Conservation (phyloP, 768 basidiomycete genomes). For the Pleurotus platypus region DNA sequence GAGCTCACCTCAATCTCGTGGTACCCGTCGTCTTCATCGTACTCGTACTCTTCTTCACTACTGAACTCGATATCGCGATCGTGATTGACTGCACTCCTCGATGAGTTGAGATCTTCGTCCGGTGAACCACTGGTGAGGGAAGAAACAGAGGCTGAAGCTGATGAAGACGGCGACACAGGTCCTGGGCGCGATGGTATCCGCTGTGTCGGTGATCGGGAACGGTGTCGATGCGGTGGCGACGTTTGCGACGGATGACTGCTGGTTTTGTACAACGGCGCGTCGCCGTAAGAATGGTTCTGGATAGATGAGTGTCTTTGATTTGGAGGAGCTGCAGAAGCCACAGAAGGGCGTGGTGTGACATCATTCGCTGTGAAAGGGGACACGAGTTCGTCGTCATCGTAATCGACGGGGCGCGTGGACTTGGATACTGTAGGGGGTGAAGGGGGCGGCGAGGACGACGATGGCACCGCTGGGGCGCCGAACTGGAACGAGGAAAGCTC, state of each 20-base stretch:
- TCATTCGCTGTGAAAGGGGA: conserved; percentile 21
- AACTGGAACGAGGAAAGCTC: conserved; percentile 46
- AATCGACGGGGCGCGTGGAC: conserved; percentile 27
- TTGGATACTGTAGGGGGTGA: conserved; percentile 34
- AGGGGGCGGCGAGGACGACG: conserved; percentile 24
- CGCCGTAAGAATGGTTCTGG: conserved; percentile 1
- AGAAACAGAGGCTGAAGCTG: conserved; percentile 7
- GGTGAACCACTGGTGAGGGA: conserved; percentile 12
- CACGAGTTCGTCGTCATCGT: conserved; percentile 29
- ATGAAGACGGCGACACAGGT: conserved; percentile 6
- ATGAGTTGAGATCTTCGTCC: conserved; percentile 21
- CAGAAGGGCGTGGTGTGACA: conserved; percentile 49
- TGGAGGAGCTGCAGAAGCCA: conserved; percentile 25
- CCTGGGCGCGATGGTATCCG: conserved; percentile 13
- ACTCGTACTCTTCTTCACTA: conserved; percentile 43
- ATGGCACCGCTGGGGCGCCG: conserved; percentile 33
- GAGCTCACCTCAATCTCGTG: conserved; percentile 37
- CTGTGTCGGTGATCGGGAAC: background rate
- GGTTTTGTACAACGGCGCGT: conserved; percentile 6
- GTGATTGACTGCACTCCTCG: conserved; percentile 19
- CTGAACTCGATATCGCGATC: conserved; percentile 35
- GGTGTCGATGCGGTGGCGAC: conserved; percentile 10
- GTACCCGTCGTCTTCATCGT: conserved; percentile 30
- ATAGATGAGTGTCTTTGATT: conserved; percentile 7
- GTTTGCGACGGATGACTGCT: conserved; percentile 30